phyloP scores from a whole-genome alignment of 2,329 filamentous ascomycete species.

The Phialophora expanda region DNA sequence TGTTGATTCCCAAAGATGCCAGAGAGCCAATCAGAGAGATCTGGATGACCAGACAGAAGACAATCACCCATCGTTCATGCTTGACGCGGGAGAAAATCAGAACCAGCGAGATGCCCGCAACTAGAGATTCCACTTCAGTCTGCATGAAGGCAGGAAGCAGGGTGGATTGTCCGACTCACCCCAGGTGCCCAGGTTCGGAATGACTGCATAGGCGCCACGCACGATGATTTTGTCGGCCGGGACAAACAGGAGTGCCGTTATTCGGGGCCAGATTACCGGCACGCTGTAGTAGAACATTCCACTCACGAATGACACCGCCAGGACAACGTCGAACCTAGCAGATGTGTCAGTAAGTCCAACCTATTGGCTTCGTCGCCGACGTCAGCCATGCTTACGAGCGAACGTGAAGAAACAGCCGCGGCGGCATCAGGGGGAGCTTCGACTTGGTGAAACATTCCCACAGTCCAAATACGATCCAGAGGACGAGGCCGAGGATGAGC shows the following conservation, averaged over 20 bases:
- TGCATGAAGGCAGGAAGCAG: too few species aligned
- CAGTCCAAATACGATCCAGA: slow-evolving; percentile 46
- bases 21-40: too few species aligned
- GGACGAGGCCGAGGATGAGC: slow-evolving; percentile 48
- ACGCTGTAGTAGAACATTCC: slow-evolving; percentile 56
- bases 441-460: slow-evolving; percentile 48
- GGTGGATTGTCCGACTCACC: too few species aligned
- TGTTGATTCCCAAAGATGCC: too few species aligned
- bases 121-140: too few species aligned
- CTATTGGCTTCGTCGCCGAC: too few species aligned
- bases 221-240: slow-evolving; percentile 25
- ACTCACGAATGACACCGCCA: slow-evolving; percentile 49
- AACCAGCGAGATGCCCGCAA: too few species aligned
- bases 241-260: slow-evolving; percentile 23
- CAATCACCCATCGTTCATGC: too few species aligned
- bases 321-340: slow-evolving; percentile 49
- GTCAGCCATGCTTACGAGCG: slow-evolving; percentile 16
- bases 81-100: too few species aligned
- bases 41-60: too few species aligned
- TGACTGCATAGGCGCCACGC: slow-evolving; percentile 25
- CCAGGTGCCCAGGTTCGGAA: slow-evolving; percentile 22
- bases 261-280: slow-evolving; percentile 53
- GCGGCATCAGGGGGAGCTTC: slow-evolving; percentile 51
- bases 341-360: background rate
- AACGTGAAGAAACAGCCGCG: slow-evolving; percentile 50